phyloP scores from a whole-genome alignment of 768 basidiomycete species.

The Podaxis carcinomalis region DNA sequence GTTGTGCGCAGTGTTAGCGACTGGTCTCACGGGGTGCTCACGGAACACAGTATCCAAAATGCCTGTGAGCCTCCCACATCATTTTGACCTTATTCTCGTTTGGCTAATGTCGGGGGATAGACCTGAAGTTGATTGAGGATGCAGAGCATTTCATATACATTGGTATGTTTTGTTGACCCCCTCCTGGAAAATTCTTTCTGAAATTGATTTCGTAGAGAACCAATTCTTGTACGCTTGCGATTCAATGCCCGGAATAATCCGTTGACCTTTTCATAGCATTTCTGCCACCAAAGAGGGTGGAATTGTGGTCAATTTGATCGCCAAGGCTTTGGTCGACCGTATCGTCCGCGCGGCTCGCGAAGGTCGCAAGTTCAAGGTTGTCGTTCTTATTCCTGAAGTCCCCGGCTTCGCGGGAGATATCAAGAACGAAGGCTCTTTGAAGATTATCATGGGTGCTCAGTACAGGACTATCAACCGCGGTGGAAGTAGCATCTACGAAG shows the following conservation, averaged over 20 bases:
- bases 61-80: conserved; percentile 58
- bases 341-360: conserved; percentile 76
- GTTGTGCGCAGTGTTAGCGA: conserved; percentile 83
- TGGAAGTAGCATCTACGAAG: conserved; percentile 81
- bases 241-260: background rate
- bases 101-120: conserved; percentile 28
- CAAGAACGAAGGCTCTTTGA: conserved; percentile 56
- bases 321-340: conserved; percentile 74
- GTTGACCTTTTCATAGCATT: conserved; percentile 45
- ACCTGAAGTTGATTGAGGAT: conserved; percentile 76
- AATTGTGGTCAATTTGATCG: conserved; percentile 80
- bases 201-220: conserved; percentile 45
- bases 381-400: conserved; percentile 86
- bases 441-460: conserved; percentile 86
- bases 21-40: conserved; percentile 92
- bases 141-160: conserved; percentile 91
- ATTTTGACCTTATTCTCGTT: background rate
- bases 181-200: conserved; percentile 13
- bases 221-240: conserved; percentile 72
- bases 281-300: conserved; percentile 63
- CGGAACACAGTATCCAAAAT: conserved; percentile 89
- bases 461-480: conserved; percentile 90
- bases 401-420: conserved; percentile 88
- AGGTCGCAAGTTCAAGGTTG: conserved; percentile 78
- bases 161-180: conserved; percentile 42